Evolutionary conservation across 208 protist species (phyloP).

Genomic region (Vickermania ingenoplastis): DNA sequence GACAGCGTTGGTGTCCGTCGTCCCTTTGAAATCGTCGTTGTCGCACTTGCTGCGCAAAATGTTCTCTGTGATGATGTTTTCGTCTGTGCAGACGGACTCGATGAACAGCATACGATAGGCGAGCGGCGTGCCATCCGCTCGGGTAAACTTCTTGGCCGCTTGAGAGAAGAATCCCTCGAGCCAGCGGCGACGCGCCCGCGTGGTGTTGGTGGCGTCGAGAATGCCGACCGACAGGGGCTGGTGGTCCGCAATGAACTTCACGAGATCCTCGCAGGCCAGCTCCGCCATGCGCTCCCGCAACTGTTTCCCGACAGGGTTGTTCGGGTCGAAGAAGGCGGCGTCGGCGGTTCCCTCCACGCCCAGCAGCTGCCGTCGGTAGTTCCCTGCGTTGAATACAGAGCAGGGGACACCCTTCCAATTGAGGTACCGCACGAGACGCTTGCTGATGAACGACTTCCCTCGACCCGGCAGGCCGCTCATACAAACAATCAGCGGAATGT

Average conservation of each 20-base stretch:
- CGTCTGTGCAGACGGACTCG: conserved; percentile 88
- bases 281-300: conserved; percentile 81
- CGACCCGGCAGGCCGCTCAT: conserved; percentile 85
- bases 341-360: conserved; percentile 59
- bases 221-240: conserved; percentile 63
- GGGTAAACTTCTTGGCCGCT: conserved; percentile 10
- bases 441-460: conserved; percentile 84
- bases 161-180: conserved; percentile 60
- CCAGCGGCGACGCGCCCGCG: conserved; percentile 42
- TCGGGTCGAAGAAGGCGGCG: conserved; percentile 69
- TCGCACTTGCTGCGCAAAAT: conserved; percentile 83
- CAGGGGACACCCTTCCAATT: conserved; percentile 88
- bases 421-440: conserved; percentile 78
- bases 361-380: conserved; percentile 76
- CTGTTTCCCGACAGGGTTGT: conserved; percentile 57
- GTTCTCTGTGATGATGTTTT: conserved; percentile 82
- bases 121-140: conserved; percentile 7
- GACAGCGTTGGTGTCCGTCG: conserved; percentile 66
- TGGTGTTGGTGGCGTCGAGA: conserved; percentile 91
- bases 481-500: conserved; percentile 73
- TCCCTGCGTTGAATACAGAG: conserved; percentile 83
- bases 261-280: conserved; percentile 71
- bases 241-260: conserved; percentile 63
- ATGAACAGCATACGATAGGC: conserved; percentile 84
- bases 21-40: conserved; percentile 86